Conservation (phyloP, 305 asterid genomes). For the Fraxinus albicans region DNA sequence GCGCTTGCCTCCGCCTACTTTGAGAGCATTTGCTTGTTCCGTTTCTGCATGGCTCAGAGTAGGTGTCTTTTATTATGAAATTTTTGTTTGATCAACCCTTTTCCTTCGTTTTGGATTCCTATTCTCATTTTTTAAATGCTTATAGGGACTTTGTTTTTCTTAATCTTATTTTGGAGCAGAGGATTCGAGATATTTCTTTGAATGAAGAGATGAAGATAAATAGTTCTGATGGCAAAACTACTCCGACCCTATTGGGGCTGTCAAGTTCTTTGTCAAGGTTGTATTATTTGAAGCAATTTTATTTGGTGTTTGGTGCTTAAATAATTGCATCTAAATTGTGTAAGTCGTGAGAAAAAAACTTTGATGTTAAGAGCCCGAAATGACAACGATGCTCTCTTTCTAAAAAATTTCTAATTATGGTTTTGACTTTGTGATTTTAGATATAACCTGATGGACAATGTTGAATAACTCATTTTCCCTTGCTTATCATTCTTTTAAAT, state of each 20-base stretch:
- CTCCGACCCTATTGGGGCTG: constrained; percentile 79
- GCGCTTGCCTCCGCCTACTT: constrained; percentile 66
- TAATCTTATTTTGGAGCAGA: constrained; percentile 40
- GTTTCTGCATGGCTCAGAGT: constrained; percentile 76
- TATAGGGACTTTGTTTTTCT: neutral
- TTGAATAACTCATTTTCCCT: constrained; percentile 13
- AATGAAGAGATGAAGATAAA: constrained; percentile 77
- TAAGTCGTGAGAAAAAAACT: neutral
- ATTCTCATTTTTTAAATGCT: neutral
- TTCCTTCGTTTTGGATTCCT: neutral
- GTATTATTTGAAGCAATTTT: constrained; percentile 17
- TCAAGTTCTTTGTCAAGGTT: constrained; percentile 90
- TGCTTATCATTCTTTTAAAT: neutral
- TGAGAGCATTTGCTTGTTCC: constrained; percentile 83
- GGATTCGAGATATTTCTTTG: constrained; percentile 70
- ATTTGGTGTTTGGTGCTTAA: constrained; percentile 13
- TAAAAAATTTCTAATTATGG: neutral
- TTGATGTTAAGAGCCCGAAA: constrained; percentile 3
- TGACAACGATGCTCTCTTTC: constrained; percentile 8
- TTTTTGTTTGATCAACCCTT: constrained; percentile 9
- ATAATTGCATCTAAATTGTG: neutral
- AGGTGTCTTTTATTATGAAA: constrained; percentile 18
- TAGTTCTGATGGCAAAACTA: constrained; percentile 44
- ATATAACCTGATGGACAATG: constrained; percentile 13
- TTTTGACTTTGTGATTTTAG: constrained; percentile 3